A percentile compares a stretch with the other conserved stretches of the same genome.
Evolutionary conservation across 768 basidiomycete species (phyloP).

Genomic region (Harrya chromipes): DNA sequence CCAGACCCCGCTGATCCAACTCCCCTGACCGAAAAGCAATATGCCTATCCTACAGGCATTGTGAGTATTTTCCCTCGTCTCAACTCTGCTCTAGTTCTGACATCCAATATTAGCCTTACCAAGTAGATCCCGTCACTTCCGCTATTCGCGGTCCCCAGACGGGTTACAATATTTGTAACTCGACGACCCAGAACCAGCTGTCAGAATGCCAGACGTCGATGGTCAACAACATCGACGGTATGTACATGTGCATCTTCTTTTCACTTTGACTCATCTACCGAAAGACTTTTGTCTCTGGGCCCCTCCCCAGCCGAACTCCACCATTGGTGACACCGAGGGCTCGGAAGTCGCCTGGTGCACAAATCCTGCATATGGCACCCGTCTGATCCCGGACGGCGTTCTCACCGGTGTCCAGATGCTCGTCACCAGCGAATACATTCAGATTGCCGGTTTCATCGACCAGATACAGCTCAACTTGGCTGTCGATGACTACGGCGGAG

Average conservation of each 20-base stretch:
- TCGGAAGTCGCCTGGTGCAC: conserved; percentile 74
- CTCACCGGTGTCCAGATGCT: conserved; percentile 65
- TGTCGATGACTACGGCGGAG: conserved; percentile 62
- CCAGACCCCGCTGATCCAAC: conserved; percentile 42
- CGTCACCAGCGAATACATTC: conserved; percentile 53
- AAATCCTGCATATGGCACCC: conserved; percentile 60
- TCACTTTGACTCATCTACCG: conserved; percentile 17
- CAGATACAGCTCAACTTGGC: conserved; percentile 56
- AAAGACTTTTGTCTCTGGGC: conserved; percentile 74
- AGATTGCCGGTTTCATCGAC: conserved; percentile 62
- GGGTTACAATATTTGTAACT: conserved; percentile 70
- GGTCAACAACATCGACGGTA: conserved; percentile 52
- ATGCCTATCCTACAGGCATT: conserved; percentile 41
- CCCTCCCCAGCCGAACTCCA: conserved; percentile 43
- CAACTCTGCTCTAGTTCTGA: not conserved
- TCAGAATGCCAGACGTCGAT: conserved; percentile 70
- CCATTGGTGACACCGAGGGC: conserved; percentile 65
- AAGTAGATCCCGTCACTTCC: conserved; percentile 41
- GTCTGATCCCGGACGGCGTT: conserved; percentile 64
- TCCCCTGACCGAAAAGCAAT: conserved; percentile 46
- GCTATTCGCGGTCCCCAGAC: conserved; percentile 54
- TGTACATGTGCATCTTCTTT: not conserved
- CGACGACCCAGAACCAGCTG: conserved; percentile 56
- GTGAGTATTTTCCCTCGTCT: conserved; percentile 29
- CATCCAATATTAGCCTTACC: conserved; percentile 41